phyloP scores from a whole-genome alignment of 371 early-diverging fungal genomes.

The Zopfochytrium polystomum region DNA sequence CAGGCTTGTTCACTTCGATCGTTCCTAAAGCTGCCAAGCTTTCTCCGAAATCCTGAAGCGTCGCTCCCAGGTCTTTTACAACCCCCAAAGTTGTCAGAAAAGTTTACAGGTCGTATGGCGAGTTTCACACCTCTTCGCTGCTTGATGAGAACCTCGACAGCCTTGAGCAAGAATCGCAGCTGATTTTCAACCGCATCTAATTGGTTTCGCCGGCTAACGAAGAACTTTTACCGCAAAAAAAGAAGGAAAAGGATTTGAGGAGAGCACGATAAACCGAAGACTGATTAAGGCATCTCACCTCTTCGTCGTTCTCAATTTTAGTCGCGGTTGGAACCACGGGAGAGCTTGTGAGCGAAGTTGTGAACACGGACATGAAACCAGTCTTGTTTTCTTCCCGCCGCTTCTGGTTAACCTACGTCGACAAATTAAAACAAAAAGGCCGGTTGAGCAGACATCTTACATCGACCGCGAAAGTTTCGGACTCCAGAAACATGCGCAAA shows the following conservation, averaged over 20 bases:
- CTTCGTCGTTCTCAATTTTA: slow-evolving; percentile 48
- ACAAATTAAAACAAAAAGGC: no score
- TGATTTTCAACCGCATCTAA: slow-evolving; percentile 82
- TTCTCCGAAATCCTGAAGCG: slow-evolving; percentile 81
- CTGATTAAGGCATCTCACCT: no score
- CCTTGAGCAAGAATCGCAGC: slow-evolving; percentile 74
- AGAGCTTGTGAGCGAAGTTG: slow-evolving; percentile 46
- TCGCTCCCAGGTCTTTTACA: slow-evolving; percentile 63
- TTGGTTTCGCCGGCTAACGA: slow-evolving; percentile 72
- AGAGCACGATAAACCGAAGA: no score
- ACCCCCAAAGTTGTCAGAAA: slow-evolving; percentile 5
- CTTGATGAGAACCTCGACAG: slow-evolving; percentile 74
- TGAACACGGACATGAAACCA: slow-evolving; percentile 58
- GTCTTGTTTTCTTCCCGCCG: slow-evolving; percentile 42
- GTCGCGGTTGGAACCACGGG: slow-evolving; percentile 52
- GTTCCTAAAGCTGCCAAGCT: slow-evolving; percentile 72
- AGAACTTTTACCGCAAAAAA: slow-evolving; percentile 56
- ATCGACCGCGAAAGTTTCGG: slow-evolving; percentile 72
- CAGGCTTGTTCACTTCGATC: slow-evolving; percentile 65
- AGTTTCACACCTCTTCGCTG: slow-evolving; percentile 79
- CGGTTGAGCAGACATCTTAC: slow-evolving; percentile 20
- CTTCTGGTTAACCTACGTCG: slow-evolving; percentile 28
- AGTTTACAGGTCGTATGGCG: no score
- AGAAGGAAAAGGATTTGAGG: no score
- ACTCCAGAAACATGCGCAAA: slow-evolving; percentile 82